Percentiles rank a stretch among this genome's conserved stretches.
Evolutionary conservation across 352 stramenopile genomes (phyloP).

Genomic region (Bremia lactucae): DNA sequence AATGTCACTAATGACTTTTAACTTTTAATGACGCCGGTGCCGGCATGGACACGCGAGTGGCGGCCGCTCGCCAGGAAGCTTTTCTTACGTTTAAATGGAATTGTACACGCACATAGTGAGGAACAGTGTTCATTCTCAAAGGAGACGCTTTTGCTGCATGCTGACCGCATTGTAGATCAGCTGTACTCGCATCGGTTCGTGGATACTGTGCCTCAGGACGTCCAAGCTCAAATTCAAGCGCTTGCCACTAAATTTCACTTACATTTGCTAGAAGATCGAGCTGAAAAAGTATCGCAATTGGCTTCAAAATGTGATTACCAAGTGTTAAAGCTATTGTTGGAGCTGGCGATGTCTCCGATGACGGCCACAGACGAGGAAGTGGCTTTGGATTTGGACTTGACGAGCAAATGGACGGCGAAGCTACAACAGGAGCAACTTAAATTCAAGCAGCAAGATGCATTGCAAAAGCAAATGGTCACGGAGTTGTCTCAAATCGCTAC

Average conservation of each 20-base stretch:
- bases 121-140: not conserved
- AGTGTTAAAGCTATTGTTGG: constrained; percentile 50
- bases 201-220: constrained; percentile 37
- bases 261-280: constrained; percentile 39
- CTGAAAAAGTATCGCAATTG: constrained; percentile 23
- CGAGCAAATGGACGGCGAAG: constrained; percentile 10
- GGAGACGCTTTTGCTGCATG: constrained; percentile 24
- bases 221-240: constrained; percentile 25
- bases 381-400: constrained; percentile 14
- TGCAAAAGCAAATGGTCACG: constrained; percentile 30
- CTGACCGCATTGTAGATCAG: constrained; percentile 37
- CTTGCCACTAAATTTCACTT: constrained; percentile 44
- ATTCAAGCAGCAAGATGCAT: constrained; percentile 9
- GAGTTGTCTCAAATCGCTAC: constrained; percentile 54
- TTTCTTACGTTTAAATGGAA: constrained; percentile 17
- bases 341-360: constrained; percentile 42
- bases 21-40: constrained; percentile 14
- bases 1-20: constrained; percentile 1
- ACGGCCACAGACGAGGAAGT: constrained; percentile 25
- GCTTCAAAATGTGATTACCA: constrained; percentile 26
- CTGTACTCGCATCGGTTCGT: constrained; percentile 44
- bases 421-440: constrained; percentile 12
- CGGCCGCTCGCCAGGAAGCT: constrained; percentile 42
- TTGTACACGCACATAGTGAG: not conserved
- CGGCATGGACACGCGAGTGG: constrained; percentile 54